Percentiles rank a stretch among this genome's conserved stretches.
phyloP scores from a whole-genome alignment of 192 early-diverging fungal species.

The Podila verticillata region DNA sequence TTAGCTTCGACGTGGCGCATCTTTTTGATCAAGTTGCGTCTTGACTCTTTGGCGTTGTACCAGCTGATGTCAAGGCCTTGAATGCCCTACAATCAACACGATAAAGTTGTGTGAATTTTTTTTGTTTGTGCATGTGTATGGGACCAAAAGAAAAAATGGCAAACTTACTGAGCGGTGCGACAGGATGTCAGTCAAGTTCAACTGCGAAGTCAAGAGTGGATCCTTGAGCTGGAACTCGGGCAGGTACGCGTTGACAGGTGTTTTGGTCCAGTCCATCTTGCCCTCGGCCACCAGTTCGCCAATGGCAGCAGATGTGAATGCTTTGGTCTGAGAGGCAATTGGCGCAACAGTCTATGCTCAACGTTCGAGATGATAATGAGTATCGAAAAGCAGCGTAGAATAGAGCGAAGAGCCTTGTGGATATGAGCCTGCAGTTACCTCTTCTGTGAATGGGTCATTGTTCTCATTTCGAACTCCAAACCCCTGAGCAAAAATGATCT shows the following conservation, averaged over 20 bases:
- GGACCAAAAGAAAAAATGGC: neutral
- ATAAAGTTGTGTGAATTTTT: neutral
- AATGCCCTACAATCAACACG: neutral
- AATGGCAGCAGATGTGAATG: slow-evolving; percentile 27
- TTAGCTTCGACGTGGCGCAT: neutral
- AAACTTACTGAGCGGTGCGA: slow-evolving; percentile 7
- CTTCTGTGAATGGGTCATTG: slow-evolving; percentile 19
- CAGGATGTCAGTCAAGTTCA: neutral
- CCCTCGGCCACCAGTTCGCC: slow-evolving; percentile 39
- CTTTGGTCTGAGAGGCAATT: slow-evolving; percentile 18
- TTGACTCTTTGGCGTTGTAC: neutral
- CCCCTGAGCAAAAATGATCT: slow-evolving; percentile 31
- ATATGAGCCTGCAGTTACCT: slow-evolving; percentile 2
- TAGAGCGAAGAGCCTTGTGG: neutral
- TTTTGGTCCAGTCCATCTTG: slow-evolving; percentile 33
- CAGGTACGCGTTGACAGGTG: slow-evolving; percentile 7
- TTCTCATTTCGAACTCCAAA: slow-evolving; percentile 23
- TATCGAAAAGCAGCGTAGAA: too few relatives aligned
- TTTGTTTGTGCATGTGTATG: neutral
- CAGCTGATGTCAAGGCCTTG: neutral
- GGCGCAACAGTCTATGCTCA: slow-evolving; percentile 6
- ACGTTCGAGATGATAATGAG: neutral
- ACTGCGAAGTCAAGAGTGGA: neutral
- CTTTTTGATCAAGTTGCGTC: slow-evolving; percentile 2
- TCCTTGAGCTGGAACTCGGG: slow-evolving; percentile 15